Conservation (phyloP, 129 eudicot species). For the Saposhnikovia divaricata region DNA sequence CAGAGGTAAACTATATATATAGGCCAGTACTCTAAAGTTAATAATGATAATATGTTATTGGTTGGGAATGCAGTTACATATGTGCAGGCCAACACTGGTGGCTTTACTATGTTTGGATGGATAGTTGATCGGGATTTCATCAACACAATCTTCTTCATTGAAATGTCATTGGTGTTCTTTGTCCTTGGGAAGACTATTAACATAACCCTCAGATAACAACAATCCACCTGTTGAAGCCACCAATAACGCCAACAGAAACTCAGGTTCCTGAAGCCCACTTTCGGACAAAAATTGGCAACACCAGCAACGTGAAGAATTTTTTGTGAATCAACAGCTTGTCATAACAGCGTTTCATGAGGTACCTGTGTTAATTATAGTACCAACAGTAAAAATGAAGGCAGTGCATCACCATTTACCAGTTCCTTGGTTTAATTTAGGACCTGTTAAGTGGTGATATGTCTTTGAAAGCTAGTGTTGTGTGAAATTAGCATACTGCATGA, state of each 20-base stretch:
- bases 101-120: slow-evolving; percentile 52
- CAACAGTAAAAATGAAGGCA: not conserved
- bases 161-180: slow-evolving; percentile 43
- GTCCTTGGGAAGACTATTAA: slow-evolving; percentile 60
- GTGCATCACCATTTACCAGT: not conserved
- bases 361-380: not conserved
- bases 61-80: slow-evolving; percentile 37
- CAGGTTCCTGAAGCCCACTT: not conserved
- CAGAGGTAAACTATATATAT: not conserved
- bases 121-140: slow-evolving; percentile 44
- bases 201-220: slow-evolving; percentile 25
- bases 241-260: not conserved
- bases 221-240: not conserved
- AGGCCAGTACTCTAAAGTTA: not conserved
- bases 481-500: not conserved
- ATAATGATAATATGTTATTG: not conserved
- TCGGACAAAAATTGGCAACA: not conserved
- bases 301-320: not conserved
- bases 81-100: slow-evolving; percentile 52
- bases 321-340: not conserved
- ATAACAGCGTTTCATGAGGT: not conserved
- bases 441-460: not conserved
- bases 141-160: slow-evolving; percentile 46
- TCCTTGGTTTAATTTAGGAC: not conserved
- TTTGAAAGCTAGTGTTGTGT: not conserved